These are phyloP conservation scores for Cinchona pubescens DNA, from an alignment of 257 asterid genomes.

Conservation along the genomic window DNA sequence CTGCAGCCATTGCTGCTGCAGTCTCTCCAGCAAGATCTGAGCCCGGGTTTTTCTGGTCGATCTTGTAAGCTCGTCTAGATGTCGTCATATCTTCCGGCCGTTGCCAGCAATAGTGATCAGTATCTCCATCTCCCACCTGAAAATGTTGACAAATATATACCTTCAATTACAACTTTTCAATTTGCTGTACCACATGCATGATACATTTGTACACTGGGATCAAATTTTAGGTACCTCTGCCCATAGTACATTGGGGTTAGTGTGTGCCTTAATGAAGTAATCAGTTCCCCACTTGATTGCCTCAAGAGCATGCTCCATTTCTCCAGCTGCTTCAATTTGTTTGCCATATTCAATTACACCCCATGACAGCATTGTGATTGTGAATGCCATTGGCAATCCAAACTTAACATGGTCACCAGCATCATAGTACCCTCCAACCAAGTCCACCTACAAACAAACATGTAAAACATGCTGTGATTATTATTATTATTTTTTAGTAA, in stretches of 20 bases:
- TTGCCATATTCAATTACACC: conserved; percentile 37
- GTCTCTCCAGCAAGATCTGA: conserved; percentile 34
- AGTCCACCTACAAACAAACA: conserved; percentile 37
- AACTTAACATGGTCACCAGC: conserved; percentile 62
- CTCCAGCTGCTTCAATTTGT: conserved; percentile 44
- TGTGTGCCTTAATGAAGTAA: conserved; percentile 69
- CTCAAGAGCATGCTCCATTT: conserved; percentile 48
- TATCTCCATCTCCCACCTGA: conserved; percentile 29
- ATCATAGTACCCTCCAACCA: conserved; percentile 62
- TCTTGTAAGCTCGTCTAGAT: conserved; percentile 18
- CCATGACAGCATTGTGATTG: conserved; percentile 59
- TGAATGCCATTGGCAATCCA: conserved; percentile 61
- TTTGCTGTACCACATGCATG: background rate
- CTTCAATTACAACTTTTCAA: too few relatives aligned
- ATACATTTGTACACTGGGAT: too few relatives aligned
- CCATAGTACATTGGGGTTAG: conserved; percentile 59
- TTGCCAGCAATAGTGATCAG: conserved; percentile 36
- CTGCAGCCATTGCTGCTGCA: conserved; percentile 35
- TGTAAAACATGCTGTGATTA: background rate
- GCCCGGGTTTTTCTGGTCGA: conserved; percentile 29
- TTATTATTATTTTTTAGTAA: too few relatives aligned
- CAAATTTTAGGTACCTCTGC: conserved; percentile 36
- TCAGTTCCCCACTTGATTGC: conserved; percentile 88
- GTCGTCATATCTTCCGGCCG: conserved; percentile 35
- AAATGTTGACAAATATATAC: too few relatives aligned